Evolutionary conservation across 176 grass and related monocot genomes (phyloP).

Genomic region (Ampelocalamus luodianensis): DNA sequence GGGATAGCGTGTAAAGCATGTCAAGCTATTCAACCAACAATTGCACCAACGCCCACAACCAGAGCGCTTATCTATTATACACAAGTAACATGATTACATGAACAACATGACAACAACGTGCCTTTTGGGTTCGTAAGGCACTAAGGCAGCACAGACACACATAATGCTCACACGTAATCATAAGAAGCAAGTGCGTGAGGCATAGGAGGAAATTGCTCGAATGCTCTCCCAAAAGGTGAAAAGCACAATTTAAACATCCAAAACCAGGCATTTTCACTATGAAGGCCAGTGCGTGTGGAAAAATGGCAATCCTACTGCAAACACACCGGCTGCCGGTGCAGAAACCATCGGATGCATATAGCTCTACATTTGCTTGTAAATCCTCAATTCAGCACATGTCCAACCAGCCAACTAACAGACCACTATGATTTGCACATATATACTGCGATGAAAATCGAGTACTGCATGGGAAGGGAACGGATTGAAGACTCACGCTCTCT

Average conservation of each 20-base stretch:
- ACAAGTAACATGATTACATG: neutral
- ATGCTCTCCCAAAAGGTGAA: neutral
- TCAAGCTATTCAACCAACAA: neutral
- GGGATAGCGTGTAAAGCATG: conserved; percentile 6
- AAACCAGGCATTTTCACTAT: neutral
- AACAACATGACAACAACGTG: neutral
- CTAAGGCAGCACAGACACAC: neutral
- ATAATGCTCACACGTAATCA: neutral
- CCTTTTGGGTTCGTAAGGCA: neutral
- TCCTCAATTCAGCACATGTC: neutral
- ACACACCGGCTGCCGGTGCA: neutral
- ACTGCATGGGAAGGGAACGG: neutral
- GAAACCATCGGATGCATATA: neutral
- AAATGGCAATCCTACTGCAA: neutral
- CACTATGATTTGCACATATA: neutral
- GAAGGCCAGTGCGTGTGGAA: neutral
- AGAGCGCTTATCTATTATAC: neutral
- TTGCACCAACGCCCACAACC: neutral
- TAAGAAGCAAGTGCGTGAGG: neutral
- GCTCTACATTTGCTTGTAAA: neutral
- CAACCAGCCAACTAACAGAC: neutral
- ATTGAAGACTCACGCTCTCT: conserved; percentile 65
- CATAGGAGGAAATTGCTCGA: neutral
- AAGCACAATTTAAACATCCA: neutral
- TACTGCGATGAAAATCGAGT: neutral